phyloP scores from a whole-genome alignment of 106 monocot species.

The Allium fistulosum region DNA sequence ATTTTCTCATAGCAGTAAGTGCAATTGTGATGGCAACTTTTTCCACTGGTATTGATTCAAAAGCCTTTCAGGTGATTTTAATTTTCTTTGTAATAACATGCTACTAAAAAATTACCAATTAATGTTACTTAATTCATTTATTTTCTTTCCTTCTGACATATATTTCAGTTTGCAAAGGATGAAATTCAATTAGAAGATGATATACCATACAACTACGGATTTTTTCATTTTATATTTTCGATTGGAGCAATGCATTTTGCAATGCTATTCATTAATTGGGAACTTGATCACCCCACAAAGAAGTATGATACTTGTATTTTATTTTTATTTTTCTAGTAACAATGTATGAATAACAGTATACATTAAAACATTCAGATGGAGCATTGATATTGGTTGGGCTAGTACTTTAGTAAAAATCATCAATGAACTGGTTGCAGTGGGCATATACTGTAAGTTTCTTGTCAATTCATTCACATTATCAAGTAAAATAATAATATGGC shows the following conservation, averaged over 20 bases:
- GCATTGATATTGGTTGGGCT: conserved; percentile 74
- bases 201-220: conserved; percentile 51
- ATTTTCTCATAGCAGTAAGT: conserved; percentile 55
- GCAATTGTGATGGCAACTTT: conserved; percentile 72
- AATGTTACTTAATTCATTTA: too few species aligned
- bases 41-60: conserved; percentile 59
- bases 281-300: conserved; percentile 41
- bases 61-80: conserved; percentile 47
- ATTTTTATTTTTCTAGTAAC: too few species aligned
- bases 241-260: conserved; percentile 80
- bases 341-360: too few species aligned
- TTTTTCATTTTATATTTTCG: conserved; percentile 64
- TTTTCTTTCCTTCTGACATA: too few species aligned
- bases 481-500: not conserved
- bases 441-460: conserved; percentile 45
- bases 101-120: too few species aligned
- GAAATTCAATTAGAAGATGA: conserved; percentile 34
- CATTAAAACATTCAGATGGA: conserved; percentile 39
- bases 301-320: conserved; percentile 27
- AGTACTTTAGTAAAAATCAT: conserved; percentile 66
- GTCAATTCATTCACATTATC: not conserved
- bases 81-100: not conserved
- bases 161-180: conserved; percentile 27
- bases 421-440: conserved; percentile 49
- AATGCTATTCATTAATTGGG: conserved; percentile 73